A percentile compares a stretch with the other conserved stretches of the same genome.
Conservation (phyloP, 306 rosid species). For the Vigna angularis region DNA sequence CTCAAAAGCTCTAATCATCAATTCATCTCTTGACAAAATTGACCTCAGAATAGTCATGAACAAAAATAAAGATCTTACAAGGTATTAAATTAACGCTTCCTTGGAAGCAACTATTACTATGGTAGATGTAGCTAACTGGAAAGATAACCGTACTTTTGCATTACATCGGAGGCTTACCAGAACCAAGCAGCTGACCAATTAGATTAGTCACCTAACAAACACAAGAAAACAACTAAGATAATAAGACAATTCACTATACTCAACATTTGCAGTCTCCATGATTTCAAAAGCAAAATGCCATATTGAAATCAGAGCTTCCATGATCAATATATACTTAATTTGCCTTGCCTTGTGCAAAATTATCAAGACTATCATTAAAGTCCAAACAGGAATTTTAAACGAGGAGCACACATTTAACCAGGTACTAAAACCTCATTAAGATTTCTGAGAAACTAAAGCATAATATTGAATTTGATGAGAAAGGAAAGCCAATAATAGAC, state of each 20-base stretch:
- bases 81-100: conserved; percentile 36
- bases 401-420: conserved; percentile 12
- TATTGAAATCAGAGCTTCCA: not conserved
- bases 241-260: not conserved
- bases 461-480: not conserved
- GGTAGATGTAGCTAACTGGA: not conserved
- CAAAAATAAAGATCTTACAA: conserved; percentile 34
- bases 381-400: conserved; percentile 1
- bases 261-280: conserved; percentile 9
- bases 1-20: conserved; percentile 27
- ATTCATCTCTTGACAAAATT: conserved; percentile 40
- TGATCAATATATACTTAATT: not conserved
- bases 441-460: conserved; percentile 3
- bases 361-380: not conserved
- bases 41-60: conserved; percentile 37
- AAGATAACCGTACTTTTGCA: not conserved
- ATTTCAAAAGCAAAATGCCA: conserved; percentile 10
- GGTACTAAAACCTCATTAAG: not conserved
- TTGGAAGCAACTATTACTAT: conserved; percentile 34
- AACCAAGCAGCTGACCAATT: conserved; percentile 83
- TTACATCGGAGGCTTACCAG: conserved; percentile 78
- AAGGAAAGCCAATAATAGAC: not conserved
- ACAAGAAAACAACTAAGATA: conserved; percentile 7
- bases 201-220: conserved; percentile 77
- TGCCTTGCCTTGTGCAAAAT: conserved; percentile 17